phyloP scores from a whole-genome alignment of 2,329 filamentous ascomycete species.

The Truncatella angustata region DNA sequence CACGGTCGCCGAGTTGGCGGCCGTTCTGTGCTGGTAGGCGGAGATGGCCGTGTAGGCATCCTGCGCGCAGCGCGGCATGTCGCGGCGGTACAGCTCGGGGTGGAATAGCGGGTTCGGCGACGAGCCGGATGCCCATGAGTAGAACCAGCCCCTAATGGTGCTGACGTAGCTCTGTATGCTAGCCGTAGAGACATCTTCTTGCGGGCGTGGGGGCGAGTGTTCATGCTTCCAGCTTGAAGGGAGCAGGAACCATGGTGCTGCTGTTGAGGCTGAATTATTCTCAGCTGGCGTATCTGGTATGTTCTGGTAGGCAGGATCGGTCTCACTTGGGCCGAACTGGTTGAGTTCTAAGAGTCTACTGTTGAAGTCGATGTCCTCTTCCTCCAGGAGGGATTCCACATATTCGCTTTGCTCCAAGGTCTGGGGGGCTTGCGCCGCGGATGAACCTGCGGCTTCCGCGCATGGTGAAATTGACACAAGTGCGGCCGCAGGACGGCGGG shows the following conservation, averaged over 20 bases:
- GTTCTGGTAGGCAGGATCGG: not conserved
- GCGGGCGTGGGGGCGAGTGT: not conserved
- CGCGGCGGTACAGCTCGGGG: constrained; percentile 18
- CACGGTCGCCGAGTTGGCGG: constrained; percentile 13
- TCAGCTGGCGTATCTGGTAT: not conserved
- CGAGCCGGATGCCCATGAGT: constrained; percentile 20
- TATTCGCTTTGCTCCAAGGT: not conserved
- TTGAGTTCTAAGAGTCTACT: not conserved
- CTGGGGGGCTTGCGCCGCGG: not conserved
- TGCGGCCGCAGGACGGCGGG: constrained; percentile 11
- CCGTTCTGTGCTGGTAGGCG: constrained; percentile 19
- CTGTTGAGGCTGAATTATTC: constrained; percentile 4
- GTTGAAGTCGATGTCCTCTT: not conserved
- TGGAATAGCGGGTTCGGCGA: constrained; percentile 21
- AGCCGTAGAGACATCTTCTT: constrained; percentile 17
- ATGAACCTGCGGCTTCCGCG: not conserved
- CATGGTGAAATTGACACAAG: not conserved
- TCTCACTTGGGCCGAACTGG: not conserved
- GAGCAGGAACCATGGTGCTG: constrained; percentile 1
- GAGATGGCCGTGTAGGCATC: constrained; percentile 24
- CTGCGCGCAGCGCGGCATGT: constrained; percentile 23
- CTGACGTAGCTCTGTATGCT: constrained; percentile 18
- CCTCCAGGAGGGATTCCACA: not conserved
- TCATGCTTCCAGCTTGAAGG: not conserved
- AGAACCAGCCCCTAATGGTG: constrained; percentile 20